Percentiles rank a stretch among this genome's conserved stretches.
Evolutionary conservation across 1,284 basidiomycete genomes (phyloP).

Genomic region (Cutaneotrichosporon cavernicola): DNA sequence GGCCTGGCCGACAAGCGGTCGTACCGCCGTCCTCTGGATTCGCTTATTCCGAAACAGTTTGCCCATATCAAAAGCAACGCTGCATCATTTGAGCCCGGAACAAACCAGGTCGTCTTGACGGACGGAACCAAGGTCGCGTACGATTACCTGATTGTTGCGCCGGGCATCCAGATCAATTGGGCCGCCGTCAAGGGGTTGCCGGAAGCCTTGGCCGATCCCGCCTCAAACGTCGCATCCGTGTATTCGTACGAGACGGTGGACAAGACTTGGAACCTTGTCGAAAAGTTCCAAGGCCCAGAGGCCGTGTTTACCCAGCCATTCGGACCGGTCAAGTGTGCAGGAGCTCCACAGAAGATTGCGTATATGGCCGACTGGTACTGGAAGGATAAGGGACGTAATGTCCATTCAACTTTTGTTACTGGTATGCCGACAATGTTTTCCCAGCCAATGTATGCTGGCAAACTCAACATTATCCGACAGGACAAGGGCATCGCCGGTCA

Average conservation of each 20-base stretch:
- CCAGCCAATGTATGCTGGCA: conserved; percentile 80
- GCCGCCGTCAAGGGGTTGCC: conserved; percentile 72
- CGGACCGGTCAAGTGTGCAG: conserved; percentile 93
- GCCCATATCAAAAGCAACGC: conserved; percentile 73
- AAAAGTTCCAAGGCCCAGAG: conserved; percentile 66
- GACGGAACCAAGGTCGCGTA: conserved; percentile 74
- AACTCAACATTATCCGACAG: conserved; percentile 72
- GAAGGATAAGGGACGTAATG: conserved; percentile 46
- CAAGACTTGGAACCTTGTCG: conserved; percentile 79
- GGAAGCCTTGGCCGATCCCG: conserved; percentile 71
- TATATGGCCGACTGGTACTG: conserved; percentile 73
- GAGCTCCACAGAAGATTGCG: conserved; percentile 90
- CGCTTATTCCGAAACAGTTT: conserved; percentile 72
- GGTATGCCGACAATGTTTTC: conserved; percentile 91
- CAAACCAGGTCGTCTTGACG: conserved; percentile 69
- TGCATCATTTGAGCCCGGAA: conserved; percentile 69
- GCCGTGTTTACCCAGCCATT: conserved; percentile 96
- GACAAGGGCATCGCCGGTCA: conserved; percentile 74
- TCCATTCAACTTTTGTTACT: conserved; percentile 78
- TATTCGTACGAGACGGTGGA: conserved; percentile 86
- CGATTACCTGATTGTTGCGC: conserved; percentile 83
- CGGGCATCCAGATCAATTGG: conserved; percentile 81
- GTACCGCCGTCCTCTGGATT: conserved; percentile 66
- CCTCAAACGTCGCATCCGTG: conserved; percentile 85
- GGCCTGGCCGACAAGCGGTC: conserved; percentile 69